Conservation (phyloP, 768 basidiomycete genomes). For the Hygrophoropsis aurantiaca region DNA sequence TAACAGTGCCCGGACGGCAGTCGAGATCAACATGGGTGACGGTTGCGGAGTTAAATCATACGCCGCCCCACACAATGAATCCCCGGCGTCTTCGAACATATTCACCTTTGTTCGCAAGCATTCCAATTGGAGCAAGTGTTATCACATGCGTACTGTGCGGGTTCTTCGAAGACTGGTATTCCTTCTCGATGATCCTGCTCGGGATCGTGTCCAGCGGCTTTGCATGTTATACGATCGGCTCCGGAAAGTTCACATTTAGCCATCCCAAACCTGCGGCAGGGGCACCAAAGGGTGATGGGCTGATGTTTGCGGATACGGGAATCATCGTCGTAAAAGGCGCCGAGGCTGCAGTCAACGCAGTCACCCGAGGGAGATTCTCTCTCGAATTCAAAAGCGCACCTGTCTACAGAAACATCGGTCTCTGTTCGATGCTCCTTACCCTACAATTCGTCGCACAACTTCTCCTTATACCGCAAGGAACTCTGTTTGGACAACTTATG, state of each 20-base stretch:
- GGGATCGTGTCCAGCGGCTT: slow-evolving; percentile 31
- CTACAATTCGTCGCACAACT: slow-evolving; percentile 30
- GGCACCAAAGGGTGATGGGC: slow-evolving; percentile 28
- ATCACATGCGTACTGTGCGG: slow-evolving; percentile 18
- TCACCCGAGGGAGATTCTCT: slow-evolving; percentile 27
- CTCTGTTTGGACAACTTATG: slow-evolving; percentile 34
- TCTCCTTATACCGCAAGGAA: slow-evolving; percentile 30
- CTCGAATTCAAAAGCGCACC: slow-evolving; percentile 10
- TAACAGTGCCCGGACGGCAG: not conserved
- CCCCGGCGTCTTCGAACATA: slow-evolving; percentile 2
- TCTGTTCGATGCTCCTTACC: slow-evolving; percentile 27
- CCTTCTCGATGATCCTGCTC: slow-evolving; percentile 24
- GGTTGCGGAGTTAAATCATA: slow-evolving; percentile 4
- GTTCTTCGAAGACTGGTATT: slow-evolving; percentile 21
- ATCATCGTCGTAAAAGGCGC: slow-evolving; percentile 27
- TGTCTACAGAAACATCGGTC: slow-evolving; percentile 14
- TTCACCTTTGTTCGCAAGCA: slow-evolving; percentile 9
- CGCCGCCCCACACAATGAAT: slow-evolving; percentile 7
- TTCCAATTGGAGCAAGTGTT: slow-evolving; percentile 22
- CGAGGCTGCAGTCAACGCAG: slow-evolving; percentile 23
- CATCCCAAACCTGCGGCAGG: slow-evolving; percentile 23
- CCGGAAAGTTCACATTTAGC: slow-evolving; percentile 18
- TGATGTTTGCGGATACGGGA: slow-evolving; percentile 16
- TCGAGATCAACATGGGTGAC: slow-evolving; percentile 4
- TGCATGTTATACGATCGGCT: slow-evolving; percentile 23